Evolutionary conservation across 345 rosid genomes (phyloP).

Genomic region (Carallia pectinifolia): DNA sequence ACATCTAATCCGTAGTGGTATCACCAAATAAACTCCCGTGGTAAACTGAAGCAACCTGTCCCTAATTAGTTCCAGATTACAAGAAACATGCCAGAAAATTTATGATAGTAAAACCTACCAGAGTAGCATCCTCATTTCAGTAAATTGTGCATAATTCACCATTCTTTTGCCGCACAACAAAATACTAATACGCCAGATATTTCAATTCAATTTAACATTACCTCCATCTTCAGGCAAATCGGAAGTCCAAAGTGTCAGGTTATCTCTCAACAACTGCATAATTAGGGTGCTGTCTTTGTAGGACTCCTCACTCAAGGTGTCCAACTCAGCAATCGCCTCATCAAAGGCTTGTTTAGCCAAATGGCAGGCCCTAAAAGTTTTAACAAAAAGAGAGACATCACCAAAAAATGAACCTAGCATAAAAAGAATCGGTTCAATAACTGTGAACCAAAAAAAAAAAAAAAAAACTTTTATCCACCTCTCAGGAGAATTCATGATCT

Average conservation of each 20-base stretch:
- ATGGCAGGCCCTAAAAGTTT: slow-evolving; percentile 83
- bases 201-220: slow-evolving; percentile 14
- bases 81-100: too few relatives aligned
- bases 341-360: slow-evolving; percentile 97
- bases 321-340: slow-evolving; percentile 96
- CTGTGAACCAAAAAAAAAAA: too few relatives aligned
- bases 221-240: slow-evolving; percentile 99
- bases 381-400: neutral
- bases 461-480: slow-evolving; percentile 41
- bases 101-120: too few relatives aligned
- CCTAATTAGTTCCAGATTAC: too few relatives aligned
- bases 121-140: too few relatives aligned
- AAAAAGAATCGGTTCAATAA: neutral
- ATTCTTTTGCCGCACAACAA: neutral
- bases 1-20: neutral
- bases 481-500: slow-evolving; percentile 99
- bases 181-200: neutral
- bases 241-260: slow-evolving; percentile 98
- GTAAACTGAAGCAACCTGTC: too few relatives aligned
- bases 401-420: neutral
- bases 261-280: slow-evolving; percentile 96
- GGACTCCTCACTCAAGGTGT: slow-evolving; percentile 93
- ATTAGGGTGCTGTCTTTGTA: slow-evolving; percentile 98
- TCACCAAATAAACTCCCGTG: too few relatives aligned
- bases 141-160: too few relatives aligned